Conservation (phyloP, 2,329 filamentous ascomycete genomes). For the Colletotrichum graminicola region DNA sequence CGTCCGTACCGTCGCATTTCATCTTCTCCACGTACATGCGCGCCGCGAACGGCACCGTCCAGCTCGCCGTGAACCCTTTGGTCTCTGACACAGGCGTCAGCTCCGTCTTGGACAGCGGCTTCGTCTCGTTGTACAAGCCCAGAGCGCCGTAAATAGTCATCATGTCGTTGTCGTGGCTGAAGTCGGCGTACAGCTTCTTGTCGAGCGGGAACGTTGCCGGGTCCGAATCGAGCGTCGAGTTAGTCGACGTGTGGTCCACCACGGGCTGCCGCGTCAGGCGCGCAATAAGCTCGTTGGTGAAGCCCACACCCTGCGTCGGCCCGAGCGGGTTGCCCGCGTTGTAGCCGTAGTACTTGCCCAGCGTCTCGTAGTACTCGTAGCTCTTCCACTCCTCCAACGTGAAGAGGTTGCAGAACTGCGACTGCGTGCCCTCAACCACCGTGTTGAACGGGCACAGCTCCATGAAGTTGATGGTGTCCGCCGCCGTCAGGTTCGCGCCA, state of each 20-base stretch:
- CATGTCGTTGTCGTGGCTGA: constrained; percentile 93
- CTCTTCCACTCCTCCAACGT: constrained; percentile 77
- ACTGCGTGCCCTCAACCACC: constrained; percentile 73
- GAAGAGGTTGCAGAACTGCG: constrained; percentile 83
- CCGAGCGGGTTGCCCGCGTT: constrained; percentile 82
- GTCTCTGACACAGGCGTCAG: constrained; percentile 62
- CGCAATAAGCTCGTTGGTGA: constrained; percentile 87
- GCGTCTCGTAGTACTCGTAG: constrained; percentile 84
- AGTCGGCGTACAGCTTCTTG: constrained; percentile 82
- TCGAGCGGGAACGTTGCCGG: constrained; percentile 79
- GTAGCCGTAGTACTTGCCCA: constrained; percentile 89
- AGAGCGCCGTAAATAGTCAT: constrained; percentile 80
- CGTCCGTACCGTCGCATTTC: constrained; percentile 64
- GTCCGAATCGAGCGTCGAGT: constrained; percentile 79
- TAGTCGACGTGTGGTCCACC: constrained; percentile 79
- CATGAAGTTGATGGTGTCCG: constrained; percentile 81
- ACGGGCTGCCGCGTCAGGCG: constrained; percentile 79
- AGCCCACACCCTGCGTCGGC: constrained; percentile 88
- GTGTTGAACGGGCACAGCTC: constrained; percentile 90
- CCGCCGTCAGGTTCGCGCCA: constrained; percentile 72
- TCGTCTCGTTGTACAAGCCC: constrained; percentile 79
- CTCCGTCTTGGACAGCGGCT: constrained; percentile 63
- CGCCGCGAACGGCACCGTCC: constrained; percentile 85
- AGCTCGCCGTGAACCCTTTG: constrained; percentile 79
- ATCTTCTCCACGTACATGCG: constrained; percentile 92